phyloP scores from a whole-genome alignment of 768 basidiomycete species.

The Phanerochaete carnosa region DNA sequence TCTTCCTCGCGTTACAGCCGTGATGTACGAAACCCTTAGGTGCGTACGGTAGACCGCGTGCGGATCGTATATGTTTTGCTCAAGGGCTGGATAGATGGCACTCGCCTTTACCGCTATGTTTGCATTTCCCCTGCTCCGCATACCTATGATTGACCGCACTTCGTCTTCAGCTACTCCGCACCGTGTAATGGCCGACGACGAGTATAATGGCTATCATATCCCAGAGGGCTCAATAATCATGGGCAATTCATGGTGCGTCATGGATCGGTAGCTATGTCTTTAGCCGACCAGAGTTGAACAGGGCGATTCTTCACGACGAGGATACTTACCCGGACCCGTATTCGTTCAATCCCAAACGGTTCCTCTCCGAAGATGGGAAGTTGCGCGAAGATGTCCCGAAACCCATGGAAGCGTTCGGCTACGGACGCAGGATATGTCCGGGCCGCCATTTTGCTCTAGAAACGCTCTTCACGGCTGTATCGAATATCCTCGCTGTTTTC shows the following conservation, averaged over 20 bases:
- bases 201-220: conserved; percentile 25
- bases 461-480: conserved; percentile 15
- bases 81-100: neutral
- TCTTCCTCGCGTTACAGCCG: neutral
- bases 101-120: neutral
- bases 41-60: neutral
- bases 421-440: conserved; percentile 5
- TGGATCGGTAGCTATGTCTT: too few species aligned
- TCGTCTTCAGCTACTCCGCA: conserved; percentile 1
- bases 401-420: neutral
- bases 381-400: neutral
- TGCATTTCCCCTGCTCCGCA: neutral
- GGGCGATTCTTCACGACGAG: too few species aligned
- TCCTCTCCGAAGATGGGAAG: too few species aligned
- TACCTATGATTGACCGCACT: neutral
- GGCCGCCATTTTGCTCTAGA: conserved; percentile 19
- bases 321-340: too few species aligned
- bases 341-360: too few species aligned
- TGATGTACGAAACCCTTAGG: neutral
- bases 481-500: conserved; percentile 20
- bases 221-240: conserved; percentile 21
- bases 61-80: neutral
- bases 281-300: too few species aligned
- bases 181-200: conserved; percentile 21
- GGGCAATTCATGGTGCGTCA: conserved; percentile 8